These are phyloP conservation scores for Thraustochytrium sp. DNA, from an alignment of 352 stramenopile species.

Conservation along the genomic window DNA sequence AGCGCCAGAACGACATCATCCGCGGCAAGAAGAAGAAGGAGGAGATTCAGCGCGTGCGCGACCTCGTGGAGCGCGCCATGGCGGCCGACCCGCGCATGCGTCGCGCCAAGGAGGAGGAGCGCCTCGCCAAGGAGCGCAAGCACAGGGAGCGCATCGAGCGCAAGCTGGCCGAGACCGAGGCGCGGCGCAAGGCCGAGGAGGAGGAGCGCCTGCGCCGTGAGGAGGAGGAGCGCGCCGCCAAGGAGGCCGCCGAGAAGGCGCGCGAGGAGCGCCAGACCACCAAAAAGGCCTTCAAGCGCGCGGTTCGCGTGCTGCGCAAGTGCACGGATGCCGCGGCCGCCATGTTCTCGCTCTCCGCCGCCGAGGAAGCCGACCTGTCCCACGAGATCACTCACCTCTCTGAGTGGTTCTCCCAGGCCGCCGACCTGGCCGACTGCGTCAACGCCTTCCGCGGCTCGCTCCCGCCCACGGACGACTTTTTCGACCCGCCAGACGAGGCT, in stretches of 20 bases:
- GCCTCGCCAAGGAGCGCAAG: slow-evolving; percentile 43
- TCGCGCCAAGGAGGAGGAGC: slow-evolving; percentile 49
- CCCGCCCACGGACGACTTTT: not conserved
- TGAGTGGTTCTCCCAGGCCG: not conserved
- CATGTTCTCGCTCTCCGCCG: not conserved
- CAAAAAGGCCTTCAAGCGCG: slow-evolving; percentile 51
- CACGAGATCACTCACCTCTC: slow-evolving; percentile 19
- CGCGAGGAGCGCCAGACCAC: slow-evolving; percentile 48
- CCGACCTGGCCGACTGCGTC: not conserved
- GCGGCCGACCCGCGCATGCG: slow-evolving; percentile 60
- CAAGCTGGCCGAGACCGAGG: slow-evolving; percentile 54
- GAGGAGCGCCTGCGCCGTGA: slow-evolving; percentile 47
- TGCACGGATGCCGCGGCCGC: not conserved
- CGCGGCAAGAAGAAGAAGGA: slow-evolving; percentile 71
- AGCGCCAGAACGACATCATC: slow-evolving; percentile 68
- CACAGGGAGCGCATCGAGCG: slow-evolving; percentile 45
- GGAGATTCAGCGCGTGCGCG: slow-evolving; percentile 68
- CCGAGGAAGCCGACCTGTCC: not conserved
- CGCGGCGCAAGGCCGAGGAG: slow-evolving; percentile 47
- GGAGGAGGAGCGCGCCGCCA: slow-evolving; percentile 46
- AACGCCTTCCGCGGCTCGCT: not conserved
- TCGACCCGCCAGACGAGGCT: not conserved
- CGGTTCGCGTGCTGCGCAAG: slow-evolving; percentile 63
- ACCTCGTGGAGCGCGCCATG: slow-evolving; percentile 71
- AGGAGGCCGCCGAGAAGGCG: slow-evolving; percentile 53